A percentile compares a stretch with the other conserved stretches of the same genome.
Evolutionary conservation across 1,284 basidiomycete species (phyloP).

Genomic region (Ceratobasidium sp.): DNA sequence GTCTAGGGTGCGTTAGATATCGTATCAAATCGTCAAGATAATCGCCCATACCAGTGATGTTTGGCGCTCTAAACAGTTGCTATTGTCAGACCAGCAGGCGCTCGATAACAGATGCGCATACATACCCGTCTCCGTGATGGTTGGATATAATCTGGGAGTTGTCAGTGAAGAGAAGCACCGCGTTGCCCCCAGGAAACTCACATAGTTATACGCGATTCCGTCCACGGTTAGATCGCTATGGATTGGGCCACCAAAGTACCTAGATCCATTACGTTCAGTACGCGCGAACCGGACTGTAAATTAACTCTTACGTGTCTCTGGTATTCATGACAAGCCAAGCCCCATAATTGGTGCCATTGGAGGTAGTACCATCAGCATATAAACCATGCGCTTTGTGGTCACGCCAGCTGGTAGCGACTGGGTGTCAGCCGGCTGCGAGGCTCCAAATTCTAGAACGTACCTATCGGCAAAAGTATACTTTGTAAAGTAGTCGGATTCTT

Average conservation of each 20-base stretch:
- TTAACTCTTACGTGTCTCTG: constrained; percentile 43
- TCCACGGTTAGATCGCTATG: constrained; percentile 33
- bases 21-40: not conserved
- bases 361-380: constrained; percentile 45
- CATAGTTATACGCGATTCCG: constrained; percentile 33
- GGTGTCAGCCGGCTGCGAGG: constrained; percentile 33
- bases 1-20: not conserved
- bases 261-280: no score
- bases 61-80: not conserved
- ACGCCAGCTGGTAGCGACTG: not conserved
- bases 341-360: constrained; percentile 44
- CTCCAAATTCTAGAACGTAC: constrained; percentile 42
- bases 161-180: not conserved
- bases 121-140: constrained; percentile 30
- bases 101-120: not conserved
- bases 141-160: constrained; percentile 27
- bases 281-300: no score
- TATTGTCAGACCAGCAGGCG: not conserved
- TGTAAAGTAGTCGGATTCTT: constrained; percentile 46
- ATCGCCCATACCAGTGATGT: constrained; percentile 10
- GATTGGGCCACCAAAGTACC: constrained; percentile 20
- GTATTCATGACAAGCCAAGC: constrained; percentile 47
- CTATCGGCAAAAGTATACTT: constrained; percentile 44
- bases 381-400: constrained; percentile 43
- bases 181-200: not conserved